phyloP scores from a whole-genome alignment of 768 basidiomycete genomes.

The Hortiboletus campestris region DNA sequence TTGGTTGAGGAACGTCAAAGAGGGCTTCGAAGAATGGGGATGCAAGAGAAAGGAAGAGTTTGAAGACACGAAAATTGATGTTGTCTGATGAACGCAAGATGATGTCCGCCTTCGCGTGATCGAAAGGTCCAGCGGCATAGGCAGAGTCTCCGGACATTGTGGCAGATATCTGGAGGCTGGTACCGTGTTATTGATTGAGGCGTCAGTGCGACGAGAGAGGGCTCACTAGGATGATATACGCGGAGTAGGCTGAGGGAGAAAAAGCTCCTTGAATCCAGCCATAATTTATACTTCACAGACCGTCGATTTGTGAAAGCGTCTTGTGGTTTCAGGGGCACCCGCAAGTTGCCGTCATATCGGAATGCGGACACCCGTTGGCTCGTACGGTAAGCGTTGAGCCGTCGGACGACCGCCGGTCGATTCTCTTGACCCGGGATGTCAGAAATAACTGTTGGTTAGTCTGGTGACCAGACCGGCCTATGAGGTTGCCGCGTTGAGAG shows the following conservation, averaged over 20 bases:
- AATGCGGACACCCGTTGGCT: background rate
- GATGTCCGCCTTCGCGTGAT: slow-evolving; percentile 23
- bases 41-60: slow-evolving; percentile 27
- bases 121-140: slow-evolving; percentile 20
- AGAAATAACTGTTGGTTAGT: background rate
- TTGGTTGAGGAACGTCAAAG: slow-evolving; percentile 30
- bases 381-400: background rate
- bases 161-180: background rate
- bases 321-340: background rate
- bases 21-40: slow-evolving; percentile 33
- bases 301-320: background rate
- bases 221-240: background rate
- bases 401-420: background rate
- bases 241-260: background rate
- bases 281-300: background rate
- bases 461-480: too few species aligned
- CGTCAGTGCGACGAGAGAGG: background rate
- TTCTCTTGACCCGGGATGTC: background rate
- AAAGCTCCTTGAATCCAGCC: background rate
- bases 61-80: slow-evolving; percentile 29
- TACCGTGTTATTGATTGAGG: too few species aligned
- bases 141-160: background rate
- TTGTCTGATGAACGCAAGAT: slow-evolving; percentile 29
- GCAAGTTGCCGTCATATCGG: background rate
- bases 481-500: too few species aligned